Conservation (phyloP, 2,329 filamentous ascomycete species). For the Penicillium freii region DNA sequence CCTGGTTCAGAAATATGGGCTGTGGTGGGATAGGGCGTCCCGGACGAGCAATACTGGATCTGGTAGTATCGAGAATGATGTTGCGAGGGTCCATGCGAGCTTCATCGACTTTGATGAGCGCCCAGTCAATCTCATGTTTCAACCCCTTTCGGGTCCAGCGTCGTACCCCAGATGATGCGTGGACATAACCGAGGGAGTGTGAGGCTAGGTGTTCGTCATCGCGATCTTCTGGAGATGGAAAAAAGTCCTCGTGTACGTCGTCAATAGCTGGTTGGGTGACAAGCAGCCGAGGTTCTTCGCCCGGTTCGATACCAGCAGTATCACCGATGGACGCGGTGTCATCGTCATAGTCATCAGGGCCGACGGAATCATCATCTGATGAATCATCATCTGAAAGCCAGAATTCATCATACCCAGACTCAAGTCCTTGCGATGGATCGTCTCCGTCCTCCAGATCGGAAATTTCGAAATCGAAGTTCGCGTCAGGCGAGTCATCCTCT, state of each 20-base stretch:
- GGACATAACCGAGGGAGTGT: slow-evolving; percentile 76
- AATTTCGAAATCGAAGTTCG: slow-evolving; percentile 49
- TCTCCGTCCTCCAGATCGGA: slow-evolving; percentile 56
- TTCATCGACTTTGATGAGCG: slow-evolving; percentile 75
- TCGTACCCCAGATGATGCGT: slow-evolving; percentile 85
- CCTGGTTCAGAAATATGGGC: slow-evolving; percentile 54
- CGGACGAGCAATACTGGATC: slow-evolving; percentile 29
- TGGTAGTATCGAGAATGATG: slow-evolving; percentile 50
- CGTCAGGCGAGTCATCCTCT: slow-evolving; percentile 40
- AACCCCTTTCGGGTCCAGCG: slow-evolving; percentile 69
- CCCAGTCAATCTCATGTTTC: slow-evolving; percentile 93
- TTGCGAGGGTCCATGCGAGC: slow-evolving; percentile 71
- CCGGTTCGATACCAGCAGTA: slow-evolving; percentile 71
- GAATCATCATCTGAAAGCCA: slow-evolving; percentile 47
- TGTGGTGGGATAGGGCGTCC: slow-evolving; percentile 47
- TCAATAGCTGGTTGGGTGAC: slow-evolving; percentile 91
- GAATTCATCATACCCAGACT: slow-evolving; percentile 42
- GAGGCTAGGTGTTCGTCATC: slow-evolving; percentile 79
- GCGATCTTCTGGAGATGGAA: slow-evolving; percentile 71
- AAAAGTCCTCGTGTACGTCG: slow-evolving; percentile 79
- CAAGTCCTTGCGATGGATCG: slow-evolving; percentile 38
- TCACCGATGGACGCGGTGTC: slow-evolving; percentile 65
- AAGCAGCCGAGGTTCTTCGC: slow-evolving; percentile 71
- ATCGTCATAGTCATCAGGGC: slow-evolving; percentile 53
- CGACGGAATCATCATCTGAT: slow-evolving; percentile 54